Base-by-base conservation (phyloP, 1,284 basidiomycete species). In the Veloporphyrellus conicus region DNA sequence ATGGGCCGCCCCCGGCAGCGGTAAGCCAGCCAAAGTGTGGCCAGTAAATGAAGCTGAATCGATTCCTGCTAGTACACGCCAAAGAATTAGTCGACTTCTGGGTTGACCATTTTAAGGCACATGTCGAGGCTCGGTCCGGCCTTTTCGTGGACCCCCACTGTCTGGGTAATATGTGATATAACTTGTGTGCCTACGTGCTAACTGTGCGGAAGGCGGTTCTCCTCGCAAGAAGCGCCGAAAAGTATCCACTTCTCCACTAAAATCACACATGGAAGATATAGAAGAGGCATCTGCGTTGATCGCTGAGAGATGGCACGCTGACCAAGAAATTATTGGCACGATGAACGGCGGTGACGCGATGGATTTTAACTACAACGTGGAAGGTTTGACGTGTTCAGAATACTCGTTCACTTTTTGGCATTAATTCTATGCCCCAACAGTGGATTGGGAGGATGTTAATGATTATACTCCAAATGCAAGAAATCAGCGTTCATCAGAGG, bases 41-140 rank as follows among this genome's bases (percentile, higher is more conserved):
- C 22, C 12, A n/a, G 31, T 41, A 31, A 32, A 22, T 22, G 46
- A 48, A 55, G 28, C 41, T 55, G 32, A 53, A 28, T 12, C n/a
- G n/a, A n/a, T n/a, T n/a, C 25, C 42, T 39, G 34, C 28, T 50
- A 89, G 87, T 89, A 41, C 73, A 78, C 48, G 82, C 83, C 2
- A 77, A 78, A 37, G 72, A 73, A 9, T 66, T 90, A 37, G 71
- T 78, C 2, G 76, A 84, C 46, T 87, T 89, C 57, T 89, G 87
- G 86, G 70, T 78, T 49, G 74, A 79, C 44, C 83, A 77, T 55
- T 81, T 85, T 64, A 83, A 76, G 55, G 68, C 81, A 2, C 83
- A 84, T 57, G 76, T 86, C 4, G 78, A 84, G 60, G 76, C 82
- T 29, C 76, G 77, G 44, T 75, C 76, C 2, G 75, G 76, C n/a